Evolutionary conservation across 345 rosid species (phyloP), one percentile per base, ranked within the genome.

Genomic region (Physaria fendleri): DNA sequence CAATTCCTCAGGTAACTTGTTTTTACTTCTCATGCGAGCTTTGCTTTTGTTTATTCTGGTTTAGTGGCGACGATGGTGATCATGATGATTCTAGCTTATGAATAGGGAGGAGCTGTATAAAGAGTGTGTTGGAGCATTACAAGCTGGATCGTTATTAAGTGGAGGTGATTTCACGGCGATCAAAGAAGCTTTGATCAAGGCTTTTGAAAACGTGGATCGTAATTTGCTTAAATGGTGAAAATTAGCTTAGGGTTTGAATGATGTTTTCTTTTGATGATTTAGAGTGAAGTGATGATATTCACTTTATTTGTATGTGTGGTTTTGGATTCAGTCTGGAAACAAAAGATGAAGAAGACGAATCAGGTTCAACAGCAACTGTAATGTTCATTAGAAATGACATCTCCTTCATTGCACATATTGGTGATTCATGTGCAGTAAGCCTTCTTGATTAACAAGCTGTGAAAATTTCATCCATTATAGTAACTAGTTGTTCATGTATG

Each of bases 341-440:
- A 28, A 72, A 15, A 18, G 79, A 69, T 33, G 79, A 81, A 39
- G 82, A 82, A 35, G 86, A 85, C 5, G 95, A 84, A 72, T 92
- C 98, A 4, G 98, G 98, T 38, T 81, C 98, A 16, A 92, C 96
- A 4, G 96, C 92, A 41, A 92, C 98, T 15, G 88, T 71, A 17
- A 50, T 88, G 74, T 65, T 92, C 39, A 59, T 85, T 3, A 81
- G 83, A 66, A 77, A 75, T 32, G 84, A 81, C 29, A 16, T 37
- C 49, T 72, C 90, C 24, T 72, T 76, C 66, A 62, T 88, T 73
- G 81, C 96, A 29, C 98, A 92, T 76, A 77, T 92, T 35, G 96
- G 96, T 24, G 98, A 92, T 75, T 88, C 93, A 0, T 70, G 77
- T 24, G 88, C 84, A 83, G 98, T 92, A 77, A 16, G 77, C 16